phyloP scores from a whole-genome alignment of 352 stramenopile genomes.

The Phytophthora vignae region DNA sequence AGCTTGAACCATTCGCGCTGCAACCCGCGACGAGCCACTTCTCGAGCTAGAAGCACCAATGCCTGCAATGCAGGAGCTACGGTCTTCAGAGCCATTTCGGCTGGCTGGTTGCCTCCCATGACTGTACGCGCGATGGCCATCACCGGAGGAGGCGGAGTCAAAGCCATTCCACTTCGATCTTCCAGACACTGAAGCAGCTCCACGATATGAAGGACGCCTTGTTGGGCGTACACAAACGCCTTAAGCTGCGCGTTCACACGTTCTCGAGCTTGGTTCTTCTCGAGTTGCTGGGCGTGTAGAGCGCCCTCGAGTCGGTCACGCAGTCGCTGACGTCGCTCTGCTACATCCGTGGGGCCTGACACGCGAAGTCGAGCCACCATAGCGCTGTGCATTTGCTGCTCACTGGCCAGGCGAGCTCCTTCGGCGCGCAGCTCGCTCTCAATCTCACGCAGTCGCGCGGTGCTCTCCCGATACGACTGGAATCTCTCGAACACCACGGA shows the following conservation, averaged over 20 bases:
- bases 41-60: conserved; percentile 19
- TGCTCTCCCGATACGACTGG: conserved; percentile 44
- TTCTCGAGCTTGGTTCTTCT: conserved; percentile 52
- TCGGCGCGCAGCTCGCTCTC: conserved; percentile 47
- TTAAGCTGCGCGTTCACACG: conserved; percentile 53
- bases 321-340: conserved; percentile 59
- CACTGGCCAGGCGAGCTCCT: conserved; percentile 35
- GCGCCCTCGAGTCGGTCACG: conserved; percentile 62
- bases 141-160: conserved; percentile 15
- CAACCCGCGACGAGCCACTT: conserved; percentile 25
- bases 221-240: conserved; percentile 63
- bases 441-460: conserved; percentile 55
- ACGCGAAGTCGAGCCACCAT: conserved; percentile 52
- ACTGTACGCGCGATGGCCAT: conserved; percentile 15
- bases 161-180: conserved; percentile 28
- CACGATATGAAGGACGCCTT: conserved; percentile 64
- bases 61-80: conserved; percentile 33
- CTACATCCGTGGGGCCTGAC: conserved; percentile 56
- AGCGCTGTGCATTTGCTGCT: conserved; percentile 35
- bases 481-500: conserved; percentile 60
- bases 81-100: conserved; percentile 30
- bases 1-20: conserved; percentile 38
- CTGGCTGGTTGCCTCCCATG: conserved; percentile 32
- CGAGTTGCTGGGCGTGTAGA: conserved; percentile 43
- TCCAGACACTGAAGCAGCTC: conserved; percentile 66